Conservation (phyloP, 495 filamentous ascomycete species). For the Rostrohypoxylon terebratum region DNA sequence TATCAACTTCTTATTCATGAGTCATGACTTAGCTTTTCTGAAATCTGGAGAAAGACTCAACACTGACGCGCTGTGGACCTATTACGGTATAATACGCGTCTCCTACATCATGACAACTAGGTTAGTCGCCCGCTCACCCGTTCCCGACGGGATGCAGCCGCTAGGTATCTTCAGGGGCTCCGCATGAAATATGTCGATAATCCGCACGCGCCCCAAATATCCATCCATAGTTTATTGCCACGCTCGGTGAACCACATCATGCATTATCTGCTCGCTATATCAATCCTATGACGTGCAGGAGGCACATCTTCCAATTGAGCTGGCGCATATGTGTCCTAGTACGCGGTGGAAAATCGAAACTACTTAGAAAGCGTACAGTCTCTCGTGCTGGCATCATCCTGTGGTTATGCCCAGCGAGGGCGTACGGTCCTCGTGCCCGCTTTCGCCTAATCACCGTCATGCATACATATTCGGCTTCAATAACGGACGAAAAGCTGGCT, state of each 20-base stretch:
- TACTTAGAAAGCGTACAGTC: conserved; percentile 52
- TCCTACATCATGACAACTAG: neutral
- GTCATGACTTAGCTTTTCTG: too few species aligned
- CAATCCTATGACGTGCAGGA: neutral
- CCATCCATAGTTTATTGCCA: neutral
- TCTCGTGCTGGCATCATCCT: conserved; percentile 63
- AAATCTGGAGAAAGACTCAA: neutral
- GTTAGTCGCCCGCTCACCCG: neutral
- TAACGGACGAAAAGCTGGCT: conserved; percentile 47
- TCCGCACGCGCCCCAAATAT: neutral
- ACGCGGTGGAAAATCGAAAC: conserved; percentile 63
- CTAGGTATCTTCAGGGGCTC: neutral
- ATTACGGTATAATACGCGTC: neutral
- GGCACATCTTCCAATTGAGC: neutral
- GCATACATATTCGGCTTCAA: conserved; percentile 58
- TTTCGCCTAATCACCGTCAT: conserved; percentile 53
- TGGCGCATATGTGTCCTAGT: conserved; percentile 56
- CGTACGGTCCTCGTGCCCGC: conserved; percentile 68
- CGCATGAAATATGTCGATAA: neutral
- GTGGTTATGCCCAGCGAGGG: conserved; percentile 66
- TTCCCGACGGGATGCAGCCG: neutral
- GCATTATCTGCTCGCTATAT: neutral
- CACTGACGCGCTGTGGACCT: neutral
- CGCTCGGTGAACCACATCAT: neutral
- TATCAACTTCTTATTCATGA: conserved; percentile 2